Percentiles rank a stretch among this genome's conserved stretches.
These are phyloP conservation scores for Gleditsia sinensis DNA, from an alignment of 306 rosid genomes.

Conservation along the genomic window DNA sequence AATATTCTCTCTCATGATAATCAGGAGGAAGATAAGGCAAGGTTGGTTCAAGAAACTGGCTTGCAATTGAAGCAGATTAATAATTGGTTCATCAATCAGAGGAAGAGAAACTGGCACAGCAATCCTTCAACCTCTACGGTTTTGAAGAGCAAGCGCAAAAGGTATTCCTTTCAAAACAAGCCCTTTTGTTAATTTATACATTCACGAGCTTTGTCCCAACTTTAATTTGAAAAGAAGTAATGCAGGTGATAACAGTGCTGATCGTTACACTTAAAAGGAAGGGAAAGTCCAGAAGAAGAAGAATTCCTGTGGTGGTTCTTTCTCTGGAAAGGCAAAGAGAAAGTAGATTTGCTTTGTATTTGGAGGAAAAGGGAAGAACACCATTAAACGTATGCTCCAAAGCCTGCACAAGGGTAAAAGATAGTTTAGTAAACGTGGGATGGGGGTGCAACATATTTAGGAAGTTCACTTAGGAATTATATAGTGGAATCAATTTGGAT, in stretches of 20 bases:
- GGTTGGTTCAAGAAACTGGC: constrained; percentile 97
- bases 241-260: constrained; percentile 80
- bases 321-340: constrained; percentile 33
- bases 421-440: constrained; percentile 19
- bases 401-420: constrained; percentile 23
- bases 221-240: constrained; percentile 54
- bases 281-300: constrained; percentile 8
- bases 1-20: background rate
- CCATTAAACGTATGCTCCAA: constrained; percentile 25
- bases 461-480: constrained; percentile 45
- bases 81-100: constrained; percentile 98
- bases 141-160: constrained; percentile 95
- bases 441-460: constrained; percentile 40
- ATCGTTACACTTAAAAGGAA: constrained; percentile 48
- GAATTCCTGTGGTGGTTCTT: constrained; percentile 9
- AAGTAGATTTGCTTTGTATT: constrained; percentile 25
- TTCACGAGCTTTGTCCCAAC: constrained; percentile 48
- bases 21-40: constrained; percentile 97
- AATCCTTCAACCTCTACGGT: constrained; percentile 91
- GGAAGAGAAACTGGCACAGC: constrained; percentile 99
- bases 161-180: constrained; percentile 47
- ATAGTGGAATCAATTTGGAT: constrained; percentile 36
- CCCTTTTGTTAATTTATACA: background rate
- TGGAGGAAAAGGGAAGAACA: constrained; percentile 34
- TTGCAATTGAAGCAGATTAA: constrained; percentile 94